Base-by-base conservation (phyloP, 768 basidiomycete species). In the Nidularia pulvinata region DNA sequence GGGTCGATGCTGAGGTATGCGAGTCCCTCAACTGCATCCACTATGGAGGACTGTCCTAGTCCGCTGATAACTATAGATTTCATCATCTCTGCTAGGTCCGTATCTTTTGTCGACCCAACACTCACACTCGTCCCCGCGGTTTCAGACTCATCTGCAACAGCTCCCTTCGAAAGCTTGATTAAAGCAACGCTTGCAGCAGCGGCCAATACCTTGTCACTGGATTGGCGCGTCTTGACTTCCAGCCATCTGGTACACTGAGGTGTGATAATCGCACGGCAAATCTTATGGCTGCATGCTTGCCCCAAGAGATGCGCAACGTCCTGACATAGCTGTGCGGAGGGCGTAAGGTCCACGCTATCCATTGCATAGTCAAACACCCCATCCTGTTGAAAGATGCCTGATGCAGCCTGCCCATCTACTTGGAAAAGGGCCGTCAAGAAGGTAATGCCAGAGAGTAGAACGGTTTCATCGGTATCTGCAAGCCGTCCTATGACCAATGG, bases 351-450 rank as follows among this genome's bases (percentile, higher is more conserved):
- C 25, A 87, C 77, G 11, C 79, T 77, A 61, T 94, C 91, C 63
- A 83, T 76, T 49, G 93, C 69, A 45, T 79, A 78, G 37, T 89
- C 84, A 33, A 86, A 59, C 13, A 88, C 65, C 3, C 84, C 86
- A 55, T 91, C 86, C 48, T 77, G 74, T 36, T 72, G 67, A 53
- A 94, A 84, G 50, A 95, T 83, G 22, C 75, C 59, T 7, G 85
- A 74, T 7, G 90, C 93, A 1, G 83, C 72, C 49, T 78, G 71
- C 69, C 84, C 80, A 59, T 93, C 91, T n/a, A 93, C 83, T 64
- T 93, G 91, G 62, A 93, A 92, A 16, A 95, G 72, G 0, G 90
- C 91, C n/a, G 80, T 74, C 48, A 94, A 75, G 65, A 93, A 87
- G 1, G 83, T 78, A 37, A 89, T 68, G 9, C 84, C 85, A 11